phyloP scores from a whole-genome alignment of 2,329 filamentous ascomycete genomes.

The Venturia asperata region DNA sequence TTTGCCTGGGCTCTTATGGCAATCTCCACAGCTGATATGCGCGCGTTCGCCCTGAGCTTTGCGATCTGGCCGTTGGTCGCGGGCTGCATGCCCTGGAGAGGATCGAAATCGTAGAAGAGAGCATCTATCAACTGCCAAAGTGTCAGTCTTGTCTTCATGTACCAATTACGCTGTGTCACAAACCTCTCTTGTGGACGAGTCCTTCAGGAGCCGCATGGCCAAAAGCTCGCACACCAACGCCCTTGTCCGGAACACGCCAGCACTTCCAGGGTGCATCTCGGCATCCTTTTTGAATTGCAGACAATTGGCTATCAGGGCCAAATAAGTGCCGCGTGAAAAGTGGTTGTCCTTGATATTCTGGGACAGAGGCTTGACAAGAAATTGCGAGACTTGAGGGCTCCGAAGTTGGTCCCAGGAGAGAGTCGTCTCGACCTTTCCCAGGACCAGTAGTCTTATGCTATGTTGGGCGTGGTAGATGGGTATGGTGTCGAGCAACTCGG shows the following conservation, averaged over 20 bases:
- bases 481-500: slow-evolving; percentile 55
- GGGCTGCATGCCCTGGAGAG: slow-evolving; percentile 69
- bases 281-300: slow-evolving; percentile 88
- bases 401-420: slow-evolving; percentile 90
- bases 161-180: slow-evolving; percentile 37
- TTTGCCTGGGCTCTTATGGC: slow-evolving; percentile 91
- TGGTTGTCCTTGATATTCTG: slow-evolving; percentile 77
- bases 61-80: slow-evolving; percentile 32
- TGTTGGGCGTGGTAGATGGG: slow-evolving; percentile 89
- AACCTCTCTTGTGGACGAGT: slow-evolving; percentile 72
- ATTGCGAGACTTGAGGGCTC: slow-evolving; percentile 93
- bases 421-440: slow-evolving; percentile 81
- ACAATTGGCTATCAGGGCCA: slow-evolving; percentile 87
- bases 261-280: slow-evolving; percentile 72
- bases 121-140: slow-evolving; percentile 84
- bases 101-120: slow-evolving; percentile 90
- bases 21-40: slow-evolving; percentile 86
- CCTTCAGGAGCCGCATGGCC: slow-evolving; percentile 80
- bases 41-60: slow-evolving; percentile 41
- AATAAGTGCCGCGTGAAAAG: slow-evolving; percentile 79
- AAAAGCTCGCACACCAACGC: slow-evolving; percentile 86
- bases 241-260: slow-evolving; percentile 74
- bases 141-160: slow-evolving; percentile 87
- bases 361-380: slow-evolving; percentile 90
- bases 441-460: slow-evolving; percentile 76